phyloP scores from a whole-genome alignment of 148 eudicot species.

The Amaranthus palmeri region DNA sequence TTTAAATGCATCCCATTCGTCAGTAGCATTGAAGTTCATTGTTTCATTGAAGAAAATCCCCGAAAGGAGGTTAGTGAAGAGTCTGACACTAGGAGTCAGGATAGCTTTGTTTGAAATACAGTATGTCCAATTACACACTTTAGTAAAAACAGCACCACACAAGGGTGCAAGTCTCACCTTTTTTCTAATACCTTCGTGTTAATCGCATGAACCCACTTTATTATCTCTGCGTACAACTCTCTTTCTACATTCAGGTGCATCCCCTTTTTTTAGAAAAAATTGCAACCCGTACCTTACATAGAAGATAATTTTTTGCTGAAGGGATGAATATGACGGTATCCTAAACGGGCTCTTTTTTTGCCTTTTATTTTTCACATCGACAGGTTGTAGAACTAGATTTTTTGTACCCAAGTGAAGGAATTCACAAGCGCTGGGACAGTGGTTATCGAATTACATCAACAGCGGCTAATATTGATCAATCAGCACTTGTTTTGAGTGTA shows the following conservation, averaged over 20 bases:
- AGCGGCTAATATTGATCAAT: slow-evolving; percentile 76
- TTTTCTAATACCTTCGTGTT: no score
- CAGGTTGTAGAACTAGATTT: slow-evolving; percentile 91
- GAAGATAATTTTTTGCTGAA: no score
- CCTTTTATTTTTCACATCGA: slow-evolving; percentile 3
- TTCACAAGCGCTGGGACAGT: slow-evolving; percentile 81
- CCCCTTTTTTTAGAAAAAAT: no score
- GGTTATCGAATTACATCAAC: slow-evolving; percentile 77
- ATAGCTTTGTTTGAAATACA: not conserved
- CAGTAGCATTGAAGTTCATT: not conserved
- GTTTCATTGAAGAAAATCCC: not conserved
- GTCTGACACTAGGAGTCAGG: not conserved
- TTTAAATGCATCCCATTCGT: not conserved
- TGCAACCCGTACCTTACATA: no score
- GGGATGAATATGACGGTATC: slow-evolving; percentile 1
- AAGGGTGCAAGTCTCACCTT: no score
- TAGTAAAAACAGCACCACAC: no score
- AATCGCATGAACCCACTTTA: no score
- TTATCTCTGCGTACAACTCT: no score
- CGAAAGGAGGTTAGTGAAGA: not conserved
- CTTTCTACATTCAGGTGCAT: no score
- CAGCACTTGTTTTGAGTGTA: slow-evolving; percentile 83
- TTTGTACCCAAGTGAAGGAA: slow-evolving; percentile 88
- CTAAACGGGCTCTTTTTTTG: not conserved
- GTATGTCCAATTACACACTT: no score